Conservation (phyloP, 2,329 filamentous ascomycete species). For the Aspergillus sp. region DNA sequence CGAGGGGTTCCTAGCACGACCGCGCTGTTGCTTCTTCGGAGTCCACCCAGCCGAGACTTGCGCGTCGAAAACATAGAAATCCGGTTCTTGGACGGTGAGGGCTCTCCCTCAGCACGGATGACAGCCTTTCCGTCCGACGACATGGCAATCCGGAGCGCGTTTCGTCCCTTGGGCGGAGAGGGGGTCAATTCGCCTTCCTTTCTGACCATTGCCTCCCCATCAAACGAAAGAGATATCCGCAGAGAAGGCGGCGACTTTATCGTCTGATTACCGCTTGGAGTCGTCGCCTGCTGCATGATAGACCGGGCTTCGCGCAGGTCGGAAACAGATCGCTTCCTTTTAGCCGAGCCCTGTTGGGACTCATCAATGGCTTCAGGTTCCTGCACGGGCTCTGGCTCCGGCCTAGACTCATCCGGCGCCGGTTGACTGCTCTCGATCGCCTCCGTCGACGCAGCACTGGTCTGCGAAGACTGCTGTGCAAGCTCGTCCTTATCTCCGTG, state of each 20-base stretch:
- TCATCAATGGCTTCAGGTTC: slow-evolving; percentile 18
- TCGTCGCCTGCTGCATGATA: slow-evolving; percentile 12
- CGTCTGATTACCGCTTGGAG: slow-evolving; percentile 19
- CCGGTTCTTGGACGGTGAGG: slow-evolving; percentile 61
- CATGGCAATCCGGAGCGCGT: slow-evolving; percentile 71
- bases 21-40: slow-evolving; percentile 72
- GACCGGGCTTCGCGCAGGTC: slow-evolving; percentile 22
- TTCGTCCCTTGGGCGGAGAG: slow-evolving; percentile 40
- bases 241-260: slow-evolving; percentile 37
- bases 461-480: slow-evolving; percentile 31
- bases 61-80: slow-evolving; percentile 50
- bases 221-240: slow-evolving; percentile 42
- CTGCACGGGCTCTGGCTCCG: slow-evolving; percentile 14
- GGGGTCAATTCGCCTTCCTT: slow-evolving; percentile 41
- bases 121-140: slow-evolving; percentile 91
- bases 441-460: slow-evolving; percentile 28
- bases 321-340: slow-evolving; percentile 35
- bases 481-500: slow-evolving; percentile 28
- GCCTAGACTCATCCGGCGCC: slow-evolving; percentile 18
- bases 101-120: slow-evolving; percentile 68
- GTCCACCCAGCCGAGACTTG: slow-evolving; percentile 50
- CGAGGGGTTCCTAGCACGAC: slow-evolving; percentile 59
- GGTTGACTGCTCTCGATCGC: slow-evolving; percentile 23
- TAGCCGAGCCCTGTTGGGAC: slow-evolving; percentile 19
- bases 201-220: slow-evolving; percentile 39